Evolutionary conservation across 495 filamentous ascomycete species (phyloP).

Genomic region (Bombardia bombarda): DNA sequence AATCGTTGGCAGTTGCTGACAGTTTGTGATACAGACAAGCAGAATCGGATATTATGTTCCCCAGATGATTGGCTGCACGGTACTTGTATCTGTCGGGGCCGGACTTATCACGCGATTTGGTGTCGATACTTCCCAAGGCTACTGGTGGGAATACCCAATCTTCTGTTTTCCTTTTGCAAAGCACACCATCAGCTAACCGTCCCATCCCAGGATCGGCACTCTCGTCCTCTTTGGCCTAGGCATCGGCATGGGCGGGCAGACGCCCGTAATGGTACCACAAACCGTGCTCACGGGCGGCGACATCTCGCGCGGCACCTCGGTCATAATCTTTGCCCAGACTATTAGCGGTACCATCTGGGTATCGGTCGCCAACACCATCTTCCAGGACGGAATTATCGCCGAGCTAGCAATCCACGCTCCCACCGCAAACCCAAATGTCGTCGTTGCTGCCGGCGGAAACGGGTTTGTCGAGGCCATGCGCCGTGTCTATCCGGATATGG

Average conservation of each 20-base stretch:
- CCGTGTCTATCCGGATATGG: conserved; percentile 4
- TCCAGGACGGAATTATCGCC: conserved; percentile 43
- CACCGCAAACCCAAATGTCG: conserved; percentile 9
- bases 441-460: conserved; percentile 39
- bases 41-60: conserved; percentile 53
- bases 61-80: conserved; percentile 39
- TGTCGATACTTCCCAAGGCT: conserved; percentile 25
- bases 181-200: conserved; percentile 1
- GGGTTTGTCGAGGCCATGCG: conserved; percentile 1
- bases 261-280: conserved; percentile 43
- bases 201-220: conserved; percentile 49
- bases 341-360: conserved; percentile 56
- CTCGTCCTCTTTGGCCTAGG: conserved; percentile 55
- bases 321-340: conserved; percentile 53
- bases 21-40: conserved; percentile 33
- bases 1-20: no score
- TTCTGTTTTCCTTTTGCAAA: not conserved
- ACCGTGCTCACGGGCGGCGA: conserved; percentile 40
- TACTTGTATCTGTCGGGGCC: conserved; percentile 47
- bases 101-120: conserved; percentile 54
- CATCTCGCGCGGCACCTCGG: conserved; percentile 47
- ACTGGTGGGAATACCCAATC: conserved; percentile 30
- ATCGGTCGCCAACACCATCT: conserved; percentile 48
- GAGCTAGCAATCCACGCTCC: conserved; percentile 26
- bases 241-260: conserved; percentile 54